phyloP scores from a whole-genome alignment of 2,329 filamentous ascomycete species.

The Torrubiellomyces zombiae region DNA sequence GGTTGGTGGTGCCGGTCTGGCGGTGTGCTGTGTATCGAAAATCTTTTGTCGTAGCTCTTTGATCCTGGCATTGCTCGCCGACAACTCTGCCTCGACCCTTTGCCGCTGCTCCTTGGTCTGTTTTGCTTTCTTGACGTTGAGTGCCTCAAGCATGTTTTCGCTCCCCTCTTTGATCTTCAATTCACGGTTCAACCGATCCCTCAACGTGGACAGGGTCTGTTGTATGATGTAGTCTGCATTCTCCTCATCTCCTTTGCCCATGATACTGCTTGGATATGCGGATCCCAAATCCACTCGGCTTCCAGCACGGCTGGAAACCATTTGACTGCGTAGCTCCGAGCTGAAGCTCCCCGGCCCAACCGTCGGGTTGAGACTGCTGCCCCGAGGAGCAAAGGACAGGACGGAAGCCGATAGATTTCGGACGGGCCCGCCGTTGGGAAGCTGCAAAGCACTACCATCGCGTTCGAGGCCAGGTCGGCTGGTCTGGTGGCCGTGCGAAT shows the following conservation, averaged over 20 bases:
- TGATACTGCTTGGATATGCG: constrained; percentile 20
- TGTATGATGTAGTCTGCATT: constrained; percentile 42
- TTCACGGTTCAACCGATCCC: constrained; percentile 82
- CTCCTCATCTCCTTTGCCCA: constrained; percentile 48
- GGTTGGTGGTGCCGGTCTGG: constrained; percentile 26
- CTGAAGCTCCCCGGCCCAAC: constrained; percentile 74
- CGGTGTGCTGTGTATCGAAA: constrained; percentile 37
- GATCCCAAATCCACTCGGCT: constrained; percentile 20
- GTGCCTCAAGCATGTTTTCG: constrained; percentile 90
- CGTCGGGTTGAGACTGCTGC: constrained; percentile 53
- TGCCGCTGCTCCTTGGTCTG: constrained; percentile 75
- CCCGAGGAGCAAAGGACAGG: constrained; percentile 49
- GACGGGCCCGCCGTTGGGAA: constrained; percentile 23
- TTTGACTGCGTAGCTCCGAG: constrained; percentile 62
- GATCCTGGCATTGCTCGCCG: constrained; percentile 63
- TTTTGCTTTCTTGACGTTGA: constrained; percentile 90
- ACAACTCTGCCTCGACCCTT: constrained; percentile 75
- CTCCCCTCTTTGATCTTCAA: constrained; percentile 96
- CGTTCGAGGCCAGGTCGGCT: constrained; percentile 35
- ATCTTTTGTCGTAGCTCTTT: constrained; percentile 44
- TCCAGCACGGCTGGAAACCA: constrained; percentile 23
- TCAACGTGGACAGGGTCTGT: constrained; percentile 56
- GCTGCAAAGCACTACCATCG: constrained; percentile 33
- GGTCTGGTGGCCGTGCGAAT: constrained; percentile 11
- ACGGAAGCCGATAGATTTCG: constrained; percentile 34